Conservation (phyloP, 2,329 filamentous ascomycete genomes). For the Penicillium sclerotigenum region DNA sequence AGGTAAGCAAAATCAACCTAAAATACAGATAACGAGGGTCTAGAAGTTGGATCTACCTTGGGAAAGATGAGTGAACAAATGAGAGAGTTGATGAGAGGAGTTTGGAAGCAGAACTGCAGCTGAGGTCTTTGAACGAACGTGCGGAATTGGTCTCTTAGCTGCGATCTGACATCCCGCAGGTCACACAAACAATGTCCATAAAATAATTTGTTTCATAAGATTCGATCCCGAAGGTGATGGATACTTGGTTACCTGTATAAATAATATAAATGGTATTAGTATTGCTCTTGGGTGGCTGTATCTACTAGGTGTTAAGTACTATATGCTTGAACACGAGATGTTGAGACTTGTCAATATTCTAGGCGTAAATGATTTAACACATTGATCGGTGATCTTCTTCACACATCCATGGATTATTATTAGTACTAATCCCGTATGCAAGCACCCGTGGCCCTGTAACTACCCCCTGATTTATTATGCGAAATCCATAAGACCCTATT, state of each 20-base stretch:
- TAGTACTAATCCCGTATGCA: background rate
- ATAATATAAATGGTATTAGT: no score
- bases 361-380: no score
- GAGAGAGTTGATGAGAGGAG: background rate
- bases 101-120: background rate
- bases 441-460: background rate
- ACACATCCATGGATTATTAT: no score
- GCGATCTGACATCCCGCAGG: background rate
- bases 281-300: no score
- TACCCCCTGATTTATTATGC: background rate
- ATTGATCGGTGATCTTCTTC: background rate
- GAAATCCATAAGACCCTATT: background rate
- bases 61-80: background rate
- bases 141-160: background rate
- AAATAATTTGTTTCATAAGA: background rate
- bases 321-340: background rate
- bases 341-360: background rate
- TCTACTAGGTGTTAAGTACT: background rate
- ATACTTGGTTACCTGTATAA: background rate
- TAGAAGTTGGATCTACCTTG: background rate
- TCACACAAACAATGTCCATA: background rate
- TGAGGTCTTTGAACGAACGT: background rate
- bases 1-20: background rate
- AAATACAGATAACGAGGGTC: background rate
- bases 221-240: background rate